Evolutionary conservation across 495 filamentous ascomycete species (phyloP).

Genomic region (Annulohypoxylon nitens): DNA sequence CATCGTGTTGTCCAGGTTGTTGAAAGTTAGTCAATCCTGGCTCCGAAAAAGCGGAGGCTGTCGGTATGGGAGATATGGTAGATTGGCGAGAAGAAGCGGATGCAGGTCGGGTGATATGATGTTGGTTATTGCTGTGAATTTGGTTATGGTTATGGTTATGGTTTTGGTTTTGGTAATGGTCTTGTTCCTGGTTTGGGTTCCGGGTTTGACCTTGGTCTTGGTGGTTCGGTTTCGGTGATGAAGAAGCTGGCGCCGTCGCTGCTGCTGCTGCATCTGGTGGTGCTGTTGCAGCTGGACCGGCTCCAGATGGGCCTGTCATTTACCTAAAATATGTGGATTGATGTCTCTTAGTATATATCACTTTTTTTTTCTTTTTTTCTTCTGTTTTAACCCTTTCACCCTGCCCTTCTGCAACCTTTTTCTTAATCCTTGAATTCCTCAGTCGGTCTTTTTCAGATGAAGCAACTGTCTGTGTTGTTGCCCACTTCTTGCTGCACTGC

Average conservation of each 20-base stretch:
- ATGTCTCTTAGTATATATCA: slow-evolving; percentile 28
- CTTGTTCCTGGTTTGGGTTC: neutral
- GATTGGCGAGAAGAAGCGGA: slow-evolving; percentile 39
- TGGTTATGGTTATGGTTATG: slow-evolving; percentile 12
- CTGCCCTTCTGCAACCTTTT: neutral
- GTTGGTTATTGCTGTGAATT: slow-evolving; percentile 17
- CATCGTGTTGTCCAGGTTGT: slow-evolving; percentile 37
- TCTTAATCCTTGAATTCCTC: slow-evolving; percentile 14
- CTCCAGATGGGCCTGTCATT: slow-evolving; percentile 49
- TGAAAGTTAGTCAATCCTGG: slow-evolving; percentile 42
- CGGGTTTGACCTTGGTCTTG: slow-evolving; percentile 17
- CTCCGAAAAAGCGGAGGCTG: slow-evolving; percentile 48
- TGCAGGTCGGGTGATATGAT: slow-evolving; percentile 28
- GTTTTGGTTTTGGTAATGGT: slow-evolving; percentile 18
- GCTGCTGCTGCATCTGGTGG: slow-evolving; percentile 39
- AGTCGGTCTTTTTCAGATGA: slow-evolving; percentile 1
- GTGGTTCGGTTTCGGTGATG: slow-evolving; percentile 18
- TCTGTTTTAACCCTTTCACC: slow-evolving; percentile 5
- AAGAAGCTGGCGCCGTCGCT: slow-evolving; percentile 20
- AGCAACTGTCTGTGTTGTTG: slow-evolving; percentile 43
- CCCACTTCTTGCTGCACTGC: slow-evolving; percentile 45
- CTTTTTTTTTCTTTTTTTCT: slow-evolving; percentile 23
- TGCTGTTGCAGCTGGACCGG: slow-evolving; percentile 45
- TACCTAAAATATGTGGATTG: slow-evolving; percentile 37
- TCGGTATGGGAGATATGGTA: slow-evolving; percentile 37